Conservation (phyloP, 2,329 filamentous ascomycete genomes). For the Bisporella sp. region DNA sequence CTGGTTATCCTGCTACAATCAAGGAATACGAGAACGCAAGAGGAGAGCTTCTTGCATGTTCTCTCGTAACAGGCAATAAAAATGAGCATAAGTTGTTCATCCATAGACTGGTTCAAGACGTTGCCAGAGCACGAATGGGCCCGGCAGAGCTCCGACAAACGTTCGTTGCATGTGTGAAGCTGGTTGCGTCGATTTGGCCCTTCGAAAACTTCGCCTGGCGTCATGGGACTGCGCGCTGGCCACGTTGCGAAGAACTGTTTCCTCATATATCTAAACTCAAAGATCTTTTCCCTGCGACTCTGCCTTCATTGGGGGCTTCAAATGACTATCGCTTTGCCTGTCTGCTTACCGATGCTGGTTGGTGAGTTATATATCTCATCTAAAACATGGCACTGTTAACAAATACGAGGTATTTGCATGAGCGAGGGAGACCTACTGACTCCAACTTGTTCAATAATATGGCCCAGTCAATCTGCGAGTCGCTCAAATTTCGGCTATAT, state of each 20-base stretch:
- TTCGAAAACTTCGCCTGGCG: background rate
- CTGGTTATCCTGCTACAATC: background rate
- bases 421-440: background rate
- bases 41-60: background rate
- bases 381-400: no score
- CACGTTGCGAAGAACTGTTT: background rate
- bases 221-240: background rate
- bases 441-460: background rate
- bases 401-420: background rate
- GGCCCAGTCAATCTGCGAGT: background rate
- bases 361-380: background rate
- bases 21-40: background rate
- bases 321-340: background rate
- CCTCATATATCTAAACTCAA: background rate
- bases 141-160: background rate
- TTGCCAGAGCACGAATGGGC: background rate
- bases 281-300: no score
- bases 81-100: background rate
- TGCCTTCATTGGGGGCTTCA: no score
- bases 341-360: background rate
- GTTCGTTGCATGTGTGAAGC: background rate
- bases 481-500: background rate
- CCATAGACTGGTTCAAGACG: background rate
- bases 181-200: background rate
- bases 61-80: background rate